Percentiles rank a stretch among this genome's conserved stretches.
These are phyloP conservation scores for Endocladia muricata DNA, from an alignment of 31 red algal species.

Conservation along the genomic window DNA sequence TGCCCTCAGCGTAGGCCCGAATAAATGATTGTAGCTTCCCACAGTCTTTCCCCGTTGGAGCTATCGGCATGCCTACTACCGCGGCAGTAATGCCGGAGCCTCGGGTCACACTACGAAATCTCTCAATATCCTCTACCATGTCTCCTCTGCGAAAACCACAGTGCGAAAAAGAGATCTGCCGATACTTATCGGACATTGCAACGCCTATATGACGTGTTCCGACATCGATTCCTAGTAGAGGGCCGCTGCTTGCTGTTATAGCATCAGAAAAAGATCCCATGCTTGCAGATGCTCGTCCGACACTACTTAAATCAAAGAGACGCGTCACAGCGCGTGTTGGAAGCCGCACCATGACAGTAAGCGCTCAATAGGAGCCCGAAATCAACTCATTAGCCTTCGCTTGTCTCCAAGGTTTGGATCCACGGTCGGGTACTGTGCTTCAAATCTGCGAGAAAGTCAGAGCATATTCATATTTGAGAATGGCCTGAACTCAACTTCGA, in stretches of 20 bases:
- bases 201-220: constrained; percentile 21
- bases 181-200: constrained; percentile 9
- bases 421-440: too few species aligned
- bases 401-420: too few species aligned
- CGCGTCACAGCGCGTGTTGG: too few species aligned
- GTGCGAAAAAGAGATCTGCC: constrained; percentile 7
- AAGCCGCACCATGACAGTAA: too few species aligned
- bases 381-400: too few species aligned
- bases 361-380: too few species aligned
- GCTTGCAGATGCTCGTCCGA: neutral
- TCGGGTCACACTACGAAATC: neutral
- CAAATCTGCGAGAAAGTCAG: too few species aligned
- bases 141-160: neutral
- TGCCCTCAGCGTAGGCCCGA: neutral
- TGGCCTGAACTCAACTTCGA: too few species aligned
- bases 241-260: neutral
- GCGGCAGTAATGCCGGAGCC: neutral
- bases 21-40: constrained; percentile 11
- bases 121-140: neutral
- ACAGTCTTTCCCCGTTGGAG: neutral
- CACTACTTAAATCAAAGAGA: neutral
- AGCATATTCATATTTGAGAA: too few species aligned
- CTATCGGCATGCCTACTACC: constrained; percentile 4
- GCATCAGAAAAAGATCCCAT: neutral
- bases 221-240: constrained; percentile 17